Conservation (phyloP, 2,329 filamentous ascomycete genomes). For the Diaporthe citrichinensis region DNA sequence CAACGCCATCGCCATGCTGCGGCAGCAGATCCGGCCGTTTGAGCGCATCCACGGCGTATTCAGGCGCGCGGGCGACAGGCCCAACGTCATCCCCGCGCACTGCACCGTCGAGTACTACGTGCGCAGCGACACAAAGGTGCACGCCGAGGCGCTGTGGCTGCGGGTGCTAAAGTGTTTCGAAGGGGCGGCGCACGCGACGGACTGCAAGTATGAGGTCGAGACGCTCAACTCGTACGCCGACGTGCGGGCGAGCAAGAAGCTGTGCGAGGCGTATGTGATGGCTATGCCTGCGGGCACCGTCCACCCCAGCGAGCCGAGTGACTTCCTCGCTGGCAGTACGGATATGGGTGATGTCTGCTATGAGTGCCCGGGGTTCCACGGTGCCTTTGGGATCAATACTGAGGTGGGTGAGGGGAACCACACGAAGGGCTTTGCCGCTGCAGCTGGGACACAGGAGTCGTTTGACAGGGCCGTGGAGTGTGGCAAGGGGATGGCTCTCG, state of each 20-base stretch:
- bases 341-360: constrained; percentile 61
- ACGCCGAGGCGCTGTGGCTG: constrained; percentile 50
- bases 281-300: constrained; percentile 50
- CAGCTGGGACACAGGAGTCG: constrained; percentile 54
- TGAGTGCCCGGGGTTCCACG: constrained; percentile 59
- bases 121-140: constrained; percentile 56
- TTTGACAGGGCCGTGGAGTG: constrained; percentile 52
- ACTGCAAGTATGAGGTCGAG: constrained; percentile 49
- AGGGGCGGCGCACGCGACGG: constrained; percentile 53
- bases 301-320: constrained; percentile 46
- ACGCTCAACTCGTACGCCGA: constrained; percentile 51
- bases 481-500: constrained; percentile 52
- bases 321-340: constrained; percentile 51
- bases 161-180: constrained; percentile 53
- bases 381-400: constrained; percentile 56
- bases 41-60: constrained; percentile 67
- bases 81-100: constrained; percentile 54
- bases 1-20: constrained; percentile 59
- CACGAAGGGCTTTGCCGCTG: constrained; percentile 57
- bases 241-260: constrained; percentile 41
- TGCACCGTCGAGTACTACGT: constrained; percentile 61
- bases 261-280: constrained; percentile 47
- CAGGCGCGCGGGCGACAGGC: constrained; percentile 53
- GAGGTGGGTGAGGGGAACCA: constrained; percentile 56
- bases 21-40: constrained; percentile 63